Evolutionary conservation across 176 grass and related monocot genomes (phyloP).

Genomic region (Avena sativa): DNA sequence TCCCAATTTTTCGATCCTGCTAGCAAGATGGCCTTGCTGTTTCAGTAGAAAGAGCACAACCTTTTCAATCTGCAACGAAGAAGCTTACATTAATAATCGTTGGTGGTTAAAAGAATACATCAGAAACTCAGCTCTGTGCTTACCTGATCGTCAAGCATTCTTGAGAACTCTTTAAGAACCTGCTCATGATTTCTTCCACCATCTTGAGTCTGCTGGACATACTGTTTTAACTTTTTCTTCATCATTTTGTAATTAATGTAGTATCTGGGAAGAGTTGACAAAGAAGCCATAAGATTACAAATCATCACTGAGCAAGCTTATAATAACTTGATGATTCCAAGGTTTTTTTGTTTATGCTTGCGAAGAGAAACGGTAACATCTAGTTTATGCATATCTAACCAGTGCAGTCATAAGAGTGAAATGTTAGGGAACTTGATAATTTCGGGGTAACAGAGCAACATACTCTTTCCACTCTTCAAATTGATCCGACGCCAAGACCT

Average conservation of each 20-base stretch:
- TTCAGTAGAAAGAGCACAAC: conserved; percentile 86
- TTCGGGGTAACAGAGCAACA: conserved; percentile 34
- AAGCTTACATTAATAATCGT: conserved; percentile 5
- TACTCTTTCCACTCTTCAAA: conserved; percentile 87
- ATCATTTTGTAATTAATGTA: conserved; percentile 99
- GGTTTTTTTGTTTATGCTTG: background rate
- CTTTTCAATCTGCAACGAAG: conserved; percentile 80
- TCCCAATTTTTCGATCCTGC: conserved; percentile 75
- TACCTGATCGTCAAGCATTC: conserved; percentile 93
- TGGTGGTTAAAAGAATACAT: conserved; percentile 10
- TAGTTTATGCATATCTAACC: background rate
- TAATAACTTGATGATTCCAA: background rate
- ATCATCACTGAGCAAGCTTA: background rate
- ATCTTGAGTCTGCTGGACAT: conserved; percentile 71
- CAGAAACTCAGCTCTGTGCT: background rate
- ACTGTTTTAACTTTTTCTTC: conserved; percentile 98
- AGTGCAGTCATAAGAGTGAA: conserved; percentile 15
- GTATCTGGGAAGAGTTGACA: conserved; percentile 54
- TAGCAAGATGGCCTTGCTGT: conserved; percentile 88
- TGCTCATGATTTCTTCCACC: conserved; percentile 56
- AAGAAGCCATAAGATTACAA: conserved; percentile 7
- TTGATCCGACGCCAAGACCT: conserved; percentile 71
- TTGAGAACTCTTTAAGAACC: conserved; percentile 92
- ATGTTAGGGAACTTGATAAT: background rate
- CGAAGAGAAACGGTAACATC: background rate